phyloP scores from a whole-genome alignment of 2,329 filamentous ascomycete genomes.

The Ophiosphaerella herpotricha region DNA sequence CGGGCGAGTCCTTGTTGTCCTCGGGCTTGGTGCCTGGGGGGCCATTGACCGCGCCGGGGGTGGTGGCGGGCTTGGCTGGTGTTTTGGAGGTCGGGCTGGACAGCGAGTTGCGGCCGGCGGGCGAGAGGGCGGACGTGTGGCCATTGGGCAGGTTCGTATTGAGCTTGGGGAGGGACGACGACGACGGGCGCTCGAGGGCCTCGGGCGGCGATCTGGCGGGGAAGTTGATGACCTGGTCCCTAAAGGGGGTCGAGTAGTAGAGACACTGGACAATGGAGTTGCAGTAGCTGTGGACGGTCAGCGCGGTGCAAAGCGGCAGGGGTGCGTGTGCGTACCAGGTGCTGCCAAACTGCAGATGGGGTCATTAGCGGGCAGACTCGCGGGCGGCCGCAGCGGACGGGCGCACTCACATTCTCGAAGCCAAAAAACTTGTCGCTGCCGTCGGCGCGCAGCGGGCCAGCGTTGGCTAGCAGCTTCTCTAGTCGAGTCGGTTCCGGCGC shows the following conservation, averaged over 20 bases:
- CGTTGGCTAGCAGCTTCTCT: constrained; percentile 81
- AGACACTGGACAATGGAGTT: constrained; percentile 98
- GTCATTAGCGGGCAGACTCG: constrained; percentile 25
- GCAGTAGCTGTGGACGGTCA: constrained; percentile 72
- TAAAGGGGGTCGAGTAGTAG: constrained; percentile 93
- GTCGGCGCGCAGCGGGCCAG: constrained; percentile 79
- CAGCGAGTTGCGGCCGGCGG: constrained; percentile 55
- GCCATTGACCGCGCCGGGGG: constrained; percentile 58
- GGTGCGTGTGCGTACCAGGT: constrained; percentile 71
- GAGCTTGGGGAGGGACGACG: constrained; percentile 40
- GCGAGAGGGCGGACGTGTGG: constrained; percentile 55
- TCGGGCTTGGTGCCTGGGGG: constrained; percentile 72
- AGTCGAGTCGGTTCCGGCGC: constrained; percentile 62
- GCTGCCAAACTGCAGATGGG: constrained; percentile 77
- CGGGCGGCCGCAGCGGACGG: constrained; percentile 3
- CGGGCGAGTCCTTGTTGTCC: constrained; percentile 90
- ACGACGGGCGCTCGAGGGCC: constrained; percentile 63
- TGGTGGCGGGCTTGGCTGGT: constrained; percentile 44
- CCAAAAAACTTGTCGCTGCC: constrained; percentile 98
- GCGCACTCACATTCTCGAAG: constrained; percentile 84
- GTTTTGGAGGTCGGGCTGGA: constrained; percentile 39
- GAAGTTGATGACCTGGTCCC: constrained; percentile 91
- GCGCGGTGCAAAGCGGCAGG: constrained; percentile 7
- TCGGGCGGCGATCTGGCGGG: constrained; percentile 73
- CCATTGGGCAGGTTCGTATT: constrained; percentile 48